Conservation (phyloP, 2,329 filamentous ascomycete species). For the Clarireedia paspali region DNA sequence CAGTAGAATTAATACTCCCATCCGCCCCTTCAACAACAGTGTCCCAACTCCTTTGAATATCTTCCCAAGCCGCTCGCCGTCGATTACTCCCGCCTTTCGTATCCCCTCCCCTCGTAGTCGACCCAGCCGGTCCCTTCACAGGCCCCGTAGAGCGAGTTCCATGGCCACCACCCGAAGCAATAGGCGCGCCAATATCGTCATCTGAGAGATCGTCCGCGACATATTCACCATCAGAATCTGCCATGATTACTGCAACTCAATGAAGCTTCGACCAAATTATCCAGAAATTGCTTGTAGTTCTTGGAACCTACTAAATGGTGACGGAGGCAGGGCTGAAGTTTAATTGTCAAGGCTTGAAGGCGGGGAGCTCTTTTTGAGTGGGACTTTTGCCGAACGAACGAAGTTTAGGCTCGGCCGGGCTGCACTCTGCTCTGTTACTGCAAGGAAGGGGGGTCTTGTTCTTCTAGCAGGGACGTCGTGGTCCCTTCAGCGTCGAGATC, state of each 20-base stretch:
- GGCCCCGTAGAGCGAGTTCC: constrained; percentile 27
- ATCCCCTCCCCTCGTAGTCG: constrained; percentile 24
- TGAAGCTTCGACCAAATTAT: too few relatives aligned
- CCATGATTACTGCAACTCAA: constrained; percentile 40
- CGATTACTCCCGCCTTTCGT: constrained; percentile 28
- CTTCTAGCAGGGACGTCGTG: too few relatives aligned
- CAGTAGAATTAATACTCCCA: constrained; percentile 62
- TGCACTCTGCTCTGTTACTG: too few relatives aligned
- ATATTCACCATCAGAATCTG: constrained; percentile 67
- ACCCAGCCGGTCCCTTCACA: constrained; percentile 19
- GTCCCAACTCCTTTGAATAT: constrained; percentile 63
- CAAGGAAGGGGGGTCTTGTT: too few relatives aligned
- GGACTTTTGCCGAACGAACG: not conserved
- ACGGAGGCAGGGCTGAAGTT: constrained; percentile 7
- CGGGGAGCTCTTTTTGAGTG: not conserved
- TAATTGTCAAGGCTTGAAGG: constrained; percentile 3
- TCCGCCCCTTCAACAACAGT: constrained; percentile 71
- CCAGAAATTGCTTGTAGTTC: too few relatives aligned
- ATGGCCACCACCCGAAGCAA: constrained; percentile 15
- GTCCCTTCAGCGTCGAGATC: too few relatives aligned
- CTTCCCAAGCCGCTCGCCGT: constrained; percentile 54
- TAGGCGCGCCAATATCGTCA: constrained; percentile 46
- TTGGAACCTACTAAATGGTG: not conserved
- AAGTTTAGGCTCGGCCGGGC: too few relatives aligned
- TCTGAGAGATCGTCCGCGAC: constrained; percentile 56